Evolutionary conservation across 2,329 filamentous ascomycete species (phyloP).

Genomic region (Passalora sequoiae): DNA sequence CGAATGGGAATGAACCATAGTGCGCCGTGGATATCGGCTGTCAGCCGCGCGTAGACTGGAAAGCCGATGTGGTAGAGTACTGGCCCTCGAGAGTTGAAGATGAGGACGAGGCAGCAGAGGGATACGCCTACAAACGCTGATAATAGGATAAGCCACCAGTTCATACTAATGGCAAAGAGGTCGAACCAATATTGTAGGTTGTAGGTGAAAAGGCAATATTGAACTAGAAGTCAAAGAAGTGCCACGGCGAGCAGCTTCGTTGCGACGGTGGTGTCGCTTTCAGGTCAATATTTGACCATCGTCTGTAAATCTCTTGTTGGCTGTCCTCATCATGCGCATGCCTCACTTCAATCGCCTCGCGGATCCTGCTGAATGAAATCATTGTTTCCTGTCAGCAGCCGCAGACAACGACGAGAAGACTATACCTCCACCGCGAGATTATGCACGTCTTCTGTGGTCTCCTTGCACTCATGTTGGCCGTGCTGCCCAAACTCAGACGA

Average conservation of each 20-base stretch:
- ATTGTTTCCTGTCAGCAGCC: no score
- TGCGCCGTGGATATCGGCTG: slow-evolving; percentile 36
- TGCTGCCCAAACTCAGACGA: no score
- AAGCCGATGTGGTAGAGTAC: slow-evolving; percentile 37
- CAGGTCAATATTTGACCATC: slow-evolving; percentile 25
- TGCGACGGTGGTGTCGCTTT: slow-evolving; percentile 22
- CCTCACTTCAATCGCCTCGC: no score
- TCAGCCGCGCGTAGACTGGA: slow-evolving; percentile 34
- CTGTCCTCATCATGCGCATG: background rate
- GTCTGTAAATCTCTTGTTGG: slow-evolving; percentile 10
- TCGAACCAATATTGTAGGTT: slow-evolving; percentile 34
- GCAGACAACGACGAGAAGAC: no score
- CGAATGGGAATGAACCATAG: slow-evolving; percentile 39
- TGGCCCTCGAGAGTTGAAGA: slow-evolving; percentile 35
- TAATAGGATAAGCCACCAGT: slow-evolving; percentile 34
- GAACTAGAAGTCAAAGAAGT: slow-evolving; percentile 35
- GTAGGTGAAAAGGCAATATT: slow-evolving; percentile 33
- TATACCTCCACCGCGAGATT: no score
- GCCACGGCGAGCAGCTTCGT: slow-evolving; percentile 22
- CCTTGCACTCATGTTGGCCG: no score
- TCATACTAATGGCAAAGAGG: slow-evolving; percentile 32
- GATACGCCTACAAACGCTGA: slow-evolving; percentile 28
- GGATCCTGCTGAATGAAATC: no score
- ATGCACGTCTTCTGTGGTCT: no score
- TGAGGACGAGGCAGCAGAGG: slow-evolving; percentile 32